These are phyloP conservation scores for Combretum micranthum DNA, from an alignment of 345 rosid genomes.

Conservation along the genomic window DNA sequence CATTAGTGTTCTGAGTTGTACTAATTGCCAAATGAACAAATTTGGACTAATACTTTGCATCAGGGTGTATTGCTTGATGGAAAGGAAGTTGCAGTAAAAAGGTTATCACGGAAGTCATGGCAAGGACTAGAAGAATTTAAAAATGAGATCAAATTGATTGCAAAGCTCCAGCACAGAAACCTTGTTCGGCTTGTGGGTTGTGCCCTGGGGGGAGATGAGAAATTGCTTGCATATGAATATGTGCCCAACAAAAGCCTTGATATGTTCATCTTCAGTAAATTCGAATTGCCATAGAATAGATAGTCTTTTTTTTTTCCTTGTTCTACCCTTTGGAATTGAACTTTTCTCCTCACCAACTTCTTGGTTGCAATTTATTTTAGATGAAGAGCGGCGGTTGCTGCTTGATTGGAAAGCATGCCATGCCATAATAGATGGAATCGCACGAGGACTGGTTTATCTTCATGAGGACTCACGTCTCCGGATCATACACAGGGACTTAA, in stretches of 20 bases:
- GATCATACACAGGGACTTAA: conserved; percentile 41
- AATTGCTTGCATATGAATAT: conserved; percentile 32
- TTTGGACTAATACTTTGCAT: neutral
- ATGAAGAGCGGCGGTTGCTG: conserved; percentile 10
- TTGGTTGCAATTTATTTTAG: conserved; percentile 7
- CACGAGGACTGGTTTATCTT: conserved; percentile 35
- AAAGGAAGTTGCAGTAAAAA: conserved; percentile 30
- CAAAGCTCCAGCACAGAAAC: conserved; percentile 34
- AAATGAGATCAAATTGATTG: conserved; percentile 32
- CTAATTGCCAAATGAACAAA: too few species aligned
- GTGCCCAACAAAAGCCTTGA: conserved; percentile 42
- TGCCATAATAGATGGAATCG: conserved; percentile 30
- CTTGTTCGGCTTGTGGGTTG: conserved; percentile 35
- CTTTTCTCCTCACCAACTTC: neutral
- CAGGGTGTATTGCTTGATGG: conserved; percentile 25
- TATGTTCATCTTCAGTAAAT: conserved; percentile 26
- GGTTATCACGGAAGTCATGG: conserved; percentile 27
- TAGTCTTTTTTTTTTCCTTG: conserved; percentile 4
- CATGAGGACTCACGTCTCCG: conserved; percentile 39
- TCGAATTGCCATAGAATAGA: neutral
- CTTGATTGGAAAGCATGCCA: conserved; percentile 34
- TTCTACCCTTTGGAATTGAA: conserved; percentile 1
- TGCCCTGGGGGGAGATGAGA: conserved; percentile 24
- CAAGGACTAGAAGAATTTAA: conserved; percentile 36
- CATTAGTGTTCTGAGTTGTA: neutral